Evolutionary conservation across 2,329 filamentous ascomycete genomes (phyloP).

Genomic region (Pseudopyrenochaeta lycopersici): DNA sequence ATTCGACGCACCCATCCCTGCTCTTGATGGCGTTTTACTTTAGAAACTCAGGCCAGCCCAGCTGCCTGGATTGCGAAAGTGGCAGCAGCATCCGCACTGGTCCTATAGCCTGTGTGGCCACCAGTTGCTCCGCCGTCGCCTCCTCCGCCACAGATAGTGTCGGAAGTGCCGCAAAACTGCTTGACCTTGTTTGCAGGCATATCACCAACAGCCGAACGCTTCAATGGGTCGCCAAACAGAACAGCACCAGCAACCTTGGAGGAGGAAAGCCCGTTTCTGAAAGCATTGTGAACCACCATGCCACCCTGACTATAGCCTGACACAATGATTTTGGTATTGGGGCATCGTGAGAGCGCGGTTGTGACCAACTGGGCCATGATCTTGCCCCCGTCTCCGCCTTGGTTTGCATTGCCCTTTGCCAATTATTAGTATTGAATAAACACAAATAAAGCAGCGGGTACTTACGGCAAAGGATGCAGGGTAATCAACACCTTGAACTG

Average conservation of each 20-base stretch:
- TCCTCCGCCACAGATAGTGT: conserved; percentile 35
- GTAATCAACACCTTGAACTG: conserved; percentile 45
- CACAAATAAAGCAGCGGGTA: not conserved
- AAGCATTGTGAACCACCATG: conserved; percentile 45
- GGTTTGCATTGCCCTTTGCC: conserved; percentile 33
- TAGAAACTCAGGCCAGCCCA: conserved; percentile 22
- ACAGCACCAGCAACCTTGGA: conserved; percentile 36
- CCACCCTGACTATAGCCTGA: conserved; percentile 46
- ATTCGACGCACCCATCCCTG: not conserved
- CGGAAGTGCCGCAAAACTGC: conserved; percentile 39
- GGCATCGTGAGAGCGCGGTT: conserved; percentile 38
- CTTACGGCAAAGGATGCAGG: conserved; percentile 38
- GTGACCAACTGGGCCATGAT: conserved; percentile 35
- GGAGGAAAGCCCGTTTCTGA: conserved; percentile 31
- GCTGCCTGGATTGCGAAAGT: conserved; percentile 35
- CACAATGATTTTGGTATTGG: conserved; percentile 42
- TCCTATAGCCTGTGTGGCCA: conserved; percentile 41
- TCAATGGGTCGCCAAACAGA: conserved; percentile 43
- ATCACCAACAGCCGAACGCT: conserved; percentile 30
- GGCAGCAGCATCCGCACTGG: conserved; percentile 36
- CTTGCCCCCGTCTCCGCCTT: conserved; percentile 36
- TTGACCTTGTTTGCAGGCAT: conserved; percentile 30
- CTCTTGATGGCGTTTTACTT: not conserved
- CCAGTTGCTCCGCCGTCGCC: conserved; percentile 35
- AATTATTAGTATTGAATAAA: conserved; percentile 3